Percentiles rank a stretch among this genome's conserved stretches.
Evolutionary conservation across 345 rosid species (phyloP).

Genomic region (Linum lewisii): DNA sequence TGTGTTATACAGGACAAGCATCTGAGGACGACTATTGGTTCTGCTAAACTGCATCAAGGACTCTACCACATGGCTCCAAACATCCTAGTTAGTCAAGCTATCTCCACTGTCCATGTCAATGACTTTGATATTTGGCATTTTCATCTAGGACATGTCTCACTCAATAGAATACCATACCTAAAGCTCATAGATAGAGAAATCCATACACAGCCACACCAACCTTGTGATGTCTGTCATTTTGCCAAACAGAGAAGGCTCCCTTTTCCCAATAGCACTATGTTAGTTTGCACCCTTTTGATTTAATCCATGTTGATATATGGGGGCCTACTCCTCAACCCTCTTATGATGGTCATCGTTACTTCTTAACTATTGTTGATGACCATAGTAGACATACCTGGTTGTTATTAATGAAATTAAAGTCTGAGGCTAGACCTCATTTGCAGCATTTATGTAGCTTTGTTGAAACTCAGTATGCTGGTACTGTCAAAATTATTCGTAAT

Average conservation of each 20-base stretch:
- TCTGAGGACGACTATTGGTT: no score
- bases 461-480: constrained; percentile 3
- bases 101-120: no score
- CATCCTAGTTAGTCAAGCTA: no score
- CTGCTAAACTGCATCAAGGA: no score
- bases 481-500: not conserved
- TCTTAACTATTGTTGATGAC: constrained; percentile 1
- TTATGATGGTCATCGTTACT: not conserved
- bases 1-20: no score
- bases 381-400: not conserved
- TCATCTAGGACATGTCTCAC: no score
- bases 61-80: no score
- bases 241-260: constrained; percentile 1
- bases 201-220: not conserved
- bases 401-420: not conserved
- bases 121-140: no score
- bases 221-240: constrained; percentile 1
- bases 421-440: not conserved
- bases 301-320: not conserved
- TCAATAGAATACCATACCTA: not conserved
- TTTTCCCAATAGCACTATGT: not conserved
- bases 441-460: not conserved
- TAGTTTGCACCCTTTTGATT: not conserved
- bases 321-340: not conserved
- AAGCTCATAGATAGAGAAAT: not conserved